These are phyloP conservation scores for Stevia rebaudiana DNA, from an alignment of 140 eudicot species.

Conservation along the genomic window DNA sequence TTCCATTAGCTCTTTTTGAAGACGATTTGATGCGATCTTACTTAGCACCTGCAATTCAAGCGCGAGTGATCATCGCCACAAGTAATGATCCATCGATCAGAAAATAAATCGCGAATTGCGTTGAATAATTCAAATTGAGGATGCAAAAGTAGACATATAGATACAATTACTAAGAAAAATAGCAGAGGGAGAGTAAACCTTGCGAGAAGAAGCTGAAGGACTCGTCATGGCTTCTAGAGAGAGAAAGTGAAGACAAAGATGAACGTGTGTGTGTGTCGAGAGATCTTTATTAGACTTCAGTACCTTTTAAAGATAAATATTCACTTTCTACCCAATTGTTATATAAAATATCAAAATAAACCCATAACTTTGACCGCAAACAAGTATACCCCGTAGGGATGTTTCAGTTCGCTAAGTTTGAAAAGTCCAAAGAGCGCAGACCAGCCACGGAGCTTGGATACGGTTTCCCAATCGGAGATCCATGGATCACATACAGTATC, in stretches of 20 bases:
- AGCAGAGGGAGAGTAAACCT: slow-evolving; percentile 21
- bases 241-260: slow-evolving; percentile 8
- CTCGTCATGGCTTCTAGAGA: slow-evolving; percentile 51
- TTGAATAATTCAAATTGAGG: slow-evolving; percentile 19
- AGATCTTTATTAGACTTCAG: slow-evolving; percentile 6
- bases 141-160: slow-evolving; percentile 1
- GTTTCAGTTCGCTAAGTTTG: no score
- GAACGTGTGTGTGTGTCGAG: slow-evolving; percentile 8
- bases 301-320: neutral
- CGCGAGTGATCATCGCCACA: neutral
- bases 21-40: slow-evolving; percentile 78
- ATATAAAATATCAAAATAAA: no score
- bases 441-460: no score
- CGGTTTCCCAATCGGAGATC: slow-evolving; percentile 5
- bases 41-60: slow-evolving; percentile 46
- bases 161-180: neutral
- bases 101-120: slow-evolving; percentile 12
- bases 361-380: neutral
- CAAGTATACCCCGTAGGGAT: neutral
- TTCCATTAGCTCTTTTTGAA: slow-evolving; percentile 75
- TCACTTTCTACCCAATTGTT: slow-evolving; percentile 1
- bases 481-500: slow-evolving; percentile 11
- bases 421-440: no score
- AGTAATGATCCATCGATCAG: neutral
- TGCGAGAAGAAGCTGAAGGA: slow-evolving; percentile 69